Evolutionary conservation across 2,329 filamentous ascomycete species (phyloP).

Genomic region (Botryosphaeria agaves): DNA sequence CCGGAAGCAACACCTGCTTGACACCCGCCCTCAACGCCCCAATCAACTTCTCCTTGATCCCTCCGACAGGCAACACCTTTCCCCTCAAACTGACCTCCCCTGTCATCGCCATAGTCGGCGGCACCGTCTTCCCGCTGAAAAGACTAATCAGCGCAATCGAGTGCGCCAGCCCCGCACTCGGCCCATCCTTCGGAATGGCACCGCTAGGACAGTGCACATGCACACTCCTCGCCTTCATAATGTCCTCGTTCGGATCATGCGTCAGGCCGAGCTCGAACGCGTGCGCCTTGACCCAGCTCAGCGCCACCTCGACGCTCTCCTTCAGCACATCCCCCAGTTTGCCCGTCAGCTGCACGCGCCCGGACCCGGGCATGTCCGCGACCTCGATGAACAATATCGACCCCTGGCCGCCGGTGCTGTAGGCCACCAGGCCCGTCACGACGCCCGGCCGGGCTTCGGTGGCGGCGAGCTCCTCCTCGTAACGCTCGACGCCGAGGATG

Average conservation of each 20-base stretch:
- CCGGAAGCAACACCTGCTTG: slow-evolving; percentile 78
- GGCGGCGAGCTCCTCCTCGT: slow-evolving; percentile 89
- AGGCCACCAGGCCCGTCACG: slow-evolving; percentile 90
- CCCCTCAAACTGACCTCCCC: slow-evolving; percentile 65
- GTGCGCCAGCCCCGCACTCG: slow-evolving; percentile 74
- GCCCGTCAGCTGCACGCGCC: slow-evolving; percentile 84
- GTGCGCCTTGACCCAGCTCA: slow-evolving; percentile 95
- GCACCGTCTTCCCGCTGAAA: slow-evolving; percentile 71
- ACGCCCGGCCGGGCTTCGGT: slow-evolving; percentile 68
- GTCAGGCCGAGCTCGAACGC: slow-evolving; percentile 81
- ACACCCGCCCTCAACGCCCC: slow-evolving; percentile 85
- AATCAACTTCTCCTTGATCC: slow-evolving; percentile 98
- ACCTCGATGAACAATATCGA: slow-evolving; percentile 98
- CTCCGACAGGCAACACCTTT: slow-evolving; percentile 82
- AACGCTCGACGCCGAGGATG: slow-evolving; percentile 84
- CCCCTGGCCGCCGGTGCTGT: slow-evolving; percentile 80
- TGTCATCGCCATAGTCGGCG: slow-evolving; percentile 91
- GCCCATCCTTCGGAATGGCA: slow-evolving; percentile 86
- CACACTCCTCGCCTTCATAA: slow-evolving; percentile 88
- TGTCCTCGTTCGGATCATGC: slow-evolving; percentile 64
- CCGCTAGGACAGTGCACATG: slow-evolving; percentile 94
- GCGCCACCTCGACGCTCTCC: slow-evolving; percentile 87
- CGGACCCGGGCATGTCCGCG: slow-evolving; percentile 87
- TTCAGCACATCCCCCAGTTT: slow-evolving; percentile 95
- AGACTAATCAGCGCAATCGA: slow-evolving; percentile 84